Percentiles rank a stretch among this genome's conserved stretches.
Evolutionary conservation across 2,329 filamentous ascomycete genomes (phyloP).

Genomic region (Xylaria sp.): DNA sequence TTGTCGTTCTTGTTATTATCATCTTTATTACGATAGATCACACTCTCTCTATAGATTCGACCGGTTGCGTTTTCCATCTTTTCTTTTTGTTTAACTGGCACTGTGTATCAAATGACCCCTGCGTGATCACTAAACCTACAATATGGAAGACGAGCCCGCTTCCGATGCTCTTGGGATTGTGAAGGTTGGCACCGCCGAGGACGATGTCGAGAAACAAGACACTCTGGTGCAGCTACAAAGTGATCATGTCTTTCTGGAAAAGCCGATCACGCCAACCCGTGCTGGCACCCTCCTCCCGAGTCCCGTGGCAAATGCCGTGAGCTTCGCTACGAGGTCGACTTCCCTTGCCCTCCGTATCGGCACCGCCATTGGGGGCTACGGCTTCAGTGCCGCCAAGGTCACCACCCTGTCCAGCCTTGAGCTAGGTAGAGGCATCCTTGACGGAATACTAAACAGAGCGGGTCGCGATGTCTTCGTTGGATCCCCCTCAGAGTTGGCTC

Average conservation of each 20-base stretch:
- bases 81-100: not conserved
- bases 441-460: constrained; percentile 64
- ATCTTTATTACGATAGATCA: not conserved
- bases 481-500: constrained; percentile 60
- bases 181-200: constrained; percentile 31
- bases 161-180: constrained; percentile 11
- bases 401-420: constrained; percentile 69
- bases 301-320: constrained; percentile 68
- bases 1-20: constrained; percentile 3
- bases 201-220: constrained; percentile 24
- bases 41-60: not conserved
- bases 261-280: constrained; percentile 35
- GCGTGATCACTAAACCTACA: not conserved
- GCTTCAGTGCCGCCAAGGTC: constrained; percentile 64
- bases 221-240: constrained; percentile 13
- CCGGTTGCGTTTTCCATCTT: not conserved
- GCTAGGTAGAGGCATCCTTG: constrained; percentile 65
- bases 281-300: constrained; percentile 66
- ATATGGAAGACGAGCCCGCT: not conserved
- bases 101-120: not conserved
- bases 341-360: constrained; percentile 66
- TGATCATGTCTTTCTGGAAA: not conserved
- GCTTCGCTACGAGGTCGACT: constrained; percentile 69
- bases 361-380: constrained; percentile 62
- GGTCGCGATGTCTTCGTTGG: constrained; percentile 61